Evolutionary conservation across 2,329 filamentous ascomycete genomes (phyloP).

Genomic region (Hypoxylon sp.): DNA sequence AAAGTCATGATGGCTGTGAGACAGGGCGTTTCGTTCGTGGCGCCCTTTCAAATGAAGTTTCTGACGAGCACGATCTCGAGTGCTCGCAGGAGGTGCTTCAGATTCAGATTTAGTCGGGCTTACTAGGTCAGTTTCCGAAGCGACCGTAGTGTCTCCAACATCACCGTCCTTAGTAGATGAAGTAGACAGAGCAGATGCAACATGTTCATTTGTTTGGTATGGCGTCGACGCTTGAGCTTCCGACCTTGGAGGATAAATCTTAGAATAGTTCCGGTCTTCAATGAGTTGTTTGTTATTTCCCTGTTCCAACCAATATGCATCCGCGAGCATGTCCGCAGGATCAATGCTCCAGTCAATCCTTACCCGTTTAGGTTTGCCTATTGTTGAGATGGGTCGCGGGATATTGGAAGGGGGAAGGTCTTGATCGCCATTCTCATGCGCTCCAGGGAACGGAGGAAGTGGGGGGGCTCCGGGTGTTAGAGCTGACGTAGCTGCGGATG

Average conservation of each 20-base stretch:
- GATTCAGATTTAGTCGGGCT: slow-evolving; percentile 54
- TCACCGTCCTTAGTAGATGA: slow-evolving; percentile 37
- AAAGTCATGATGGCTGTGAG: slow-evolving; percentile 67
- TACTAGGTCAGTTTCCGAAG: slow-evolving; percentile 36
- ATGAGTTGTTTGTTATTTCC: slow-evolving; percentile 83
- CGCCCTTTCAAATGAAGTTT: slow-evolving; percentile 70
- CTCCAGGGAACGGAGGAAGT: slow-evolving; percentile 63
- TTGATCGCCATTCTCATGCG: slow-evolving; percentile 62
- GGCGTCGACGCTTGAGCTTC: slow-evolving; percentile 34
- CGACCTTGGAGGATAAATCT: slow-evolving; percentile 71
- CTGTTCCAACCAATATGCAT: slow-evolving; percentile 91
- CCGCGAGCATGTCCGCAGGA: slow-evolving; percentile 88
- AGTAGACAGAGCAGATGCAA: slow-evolving; percentile 23
- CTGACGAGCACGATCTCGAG: slow-evolving; percentile 71
- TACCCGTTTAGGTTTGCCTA: slow-evolving; percentile 76
- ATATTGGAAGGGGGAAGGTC: slow-evolving; percentile 55
- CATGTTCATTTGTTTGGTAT: slow-evolving; percentile 41
- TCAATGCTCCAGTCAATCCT: slow-evolving; percentile 88
- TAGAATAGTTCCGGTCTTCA: slow-evolving; percentile 82
- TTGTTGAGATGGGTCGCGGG: slow-evolving; percentile 59
- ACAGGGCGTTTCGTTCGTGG: slow-evolving; percentile 67
- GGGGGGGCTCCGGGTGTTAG: slow-evolving; percentile 55
- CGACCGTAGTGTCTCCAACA: slow-evolving; percentile 22
- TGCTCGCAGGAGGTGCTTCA: slow-evolving; percentile 64
- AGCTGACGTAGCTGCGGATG: slow-evolving; percentile 59